Percentiles rank a stretch among this genome's conserved stretches.
Evolutionary conservation across 371 early-diverging fungal species (phyloP).

Genomic region (Mucor ambiguus): DNA sequence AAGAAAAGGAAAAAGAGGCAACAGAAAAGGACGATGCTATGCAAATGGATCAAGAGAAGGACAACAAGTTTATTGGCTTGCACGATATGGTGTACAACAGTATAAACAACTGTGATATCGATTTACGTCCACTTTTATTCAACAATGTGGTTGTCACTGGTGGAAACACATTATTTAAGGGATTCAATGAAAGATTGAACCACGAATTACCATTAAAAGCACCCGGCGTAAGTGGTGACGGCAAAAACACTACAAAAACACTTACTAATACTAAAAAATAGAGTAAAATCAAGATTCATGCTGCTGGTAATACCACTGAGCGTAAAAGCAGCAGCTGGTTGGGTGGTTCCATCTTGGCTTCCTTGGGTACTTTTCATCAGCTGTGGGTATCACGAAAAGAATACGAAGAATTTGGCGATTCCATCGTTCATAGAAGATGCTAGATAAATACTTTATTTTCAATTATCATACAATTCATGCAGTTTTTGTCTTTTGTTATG

Average conservation of each 20-base stretch:
- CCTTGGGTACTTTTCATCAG: slow-evolving; percentile 95
- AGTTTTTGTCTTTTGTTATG: slow-evolving; percentile 15
- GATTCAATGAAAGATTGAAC: slow-evolving; percentile 86
- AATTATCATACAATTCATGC: slow-evolving; percentile 18
- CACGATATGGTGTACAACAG: slow-evolving; percentile 73
- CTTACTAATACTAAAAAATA: slow-evolving; percentile 27
- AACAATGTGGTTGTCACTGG: slow-evolving; percentile 88
- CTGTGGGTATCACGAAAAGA: slow-evolving; percentile 95
- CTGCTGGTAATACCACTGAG: slow-evolving; percentile 78
- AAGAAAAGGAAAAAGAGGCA: not conserved
- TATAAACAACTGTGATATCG: slow-evolving; percentile 80
- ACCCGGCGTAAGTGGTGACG: slow-evolving; percentile 66
- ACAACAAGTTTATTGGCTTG: slow-evolving; percentile 48
- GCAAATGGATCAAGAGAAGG: not conserved
- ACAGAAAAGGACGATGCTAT: slow-evolving; percentile 30
- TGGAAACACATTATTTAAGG: slow-evolving; percentile 85
- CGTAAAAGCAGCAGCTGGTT: slow-evolving; percentile 93
- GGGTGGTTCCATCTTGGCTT: slow-evolving; percentile 95
- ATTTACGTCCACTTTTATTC: slow-evolving; percentile 82
- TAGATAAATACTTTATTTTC: slow-evolving; percentile 38
- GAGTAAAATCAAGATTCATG: slow-evolving; percentile 81
- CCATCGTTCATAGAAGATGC: slow-evolving; percentile 88
- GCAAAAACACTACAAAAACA: not conserved
- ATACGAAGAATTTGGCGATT: slow-evolving; percentile 88
- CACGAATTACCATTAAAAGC: slow-evolving; percentile 68